Evolutionary conservation across 352 stramenopile species (phyloP).

Genomic region (Phytophthora constricta): DNA sequence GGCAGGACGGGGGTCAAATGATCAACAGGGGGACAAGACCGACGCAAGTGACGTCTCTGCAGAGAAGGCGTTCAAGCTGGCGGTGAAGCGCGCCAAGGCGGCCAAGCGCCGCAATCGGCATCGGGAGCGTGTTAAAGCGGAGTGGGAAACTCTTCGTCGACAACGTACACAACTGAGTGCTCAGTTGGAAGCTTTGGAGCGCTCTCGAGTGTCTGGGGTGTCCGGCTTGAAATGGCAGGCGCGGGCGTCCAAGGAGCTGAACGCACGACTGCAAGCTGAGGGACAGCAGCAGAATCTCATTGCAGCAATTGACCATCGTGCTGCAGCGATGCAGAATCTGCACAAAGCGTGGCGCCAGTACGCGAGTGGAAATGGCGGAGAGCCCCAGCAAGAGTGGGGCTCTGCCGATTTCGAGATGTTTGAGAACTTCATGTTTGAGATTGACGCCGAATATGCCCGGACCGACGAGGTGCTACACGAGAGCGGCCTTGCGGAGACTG

Average conservation of each 20-base stretch:
- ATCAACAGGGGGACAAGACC: too few relatives aligned
- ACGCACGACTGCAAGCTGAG: conserved; percentile 8
- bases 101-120: conserved; percentile 15
- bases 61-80: conserved; percentile 12
- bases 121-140: conserved; percentile 16
- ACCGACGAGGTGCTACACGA: conserved; percentile 13
- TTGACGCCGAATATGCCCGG: conserved; percentile 7
- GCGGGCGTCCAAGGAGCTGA: conserved; percentile 14
- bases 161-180: conserved; percentile 6
- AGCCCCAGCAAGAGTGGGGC: not conserved
- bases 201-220: not conserved
- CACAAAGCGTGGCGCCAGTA: conserved; percentile 10
- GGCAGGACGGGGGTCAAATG: too few relatives aligned
- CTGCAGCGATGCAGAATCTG: conserved; percentile 6
- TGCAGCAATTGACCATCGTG: conserved; percentile 8
- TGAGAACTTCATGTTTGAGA: conserved; percentile 7
- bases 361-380: not conserved
- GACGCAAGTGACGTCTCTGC: not conserved
- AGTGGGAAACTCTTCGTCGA: conserved; percentile 5
- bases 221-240: conserved; percentile 13
- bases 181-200: conserved; percentile 9
- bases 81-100: conserved; percentile 7
- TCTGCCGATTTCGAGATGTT: conserved; percentile 12
- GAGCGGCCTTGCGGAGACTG: not conserved
- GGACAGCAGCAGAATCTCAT: not conserved